Conservation (phyloP, 176 grass and related monocot species). For the Tillandsia leiboldiana region DNA sequence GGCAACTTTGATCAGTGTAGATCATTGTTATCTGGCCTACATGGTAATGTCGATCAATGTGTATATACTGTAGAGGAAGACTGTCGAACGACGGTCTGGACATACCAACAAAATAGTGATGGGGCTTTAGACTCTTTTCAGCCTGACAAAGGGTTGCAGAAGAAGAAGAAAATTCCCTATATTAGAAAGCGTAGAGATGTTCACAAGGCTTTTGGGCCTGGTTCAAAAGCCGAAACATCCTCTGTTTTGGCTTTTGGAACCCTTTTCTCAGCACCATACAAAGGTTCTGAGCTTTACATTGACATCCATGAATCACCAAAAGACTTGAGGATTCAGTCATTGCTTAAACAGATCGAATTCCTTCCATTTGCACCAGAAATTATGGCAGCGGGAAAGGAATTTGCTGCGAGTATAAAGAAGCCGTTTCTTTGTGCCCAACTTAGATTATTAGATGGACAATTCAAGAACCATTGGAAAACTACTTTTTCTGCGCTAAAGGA, state of each 20-base stretch:
- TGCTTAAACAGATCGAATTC: conserved; percentile 63
- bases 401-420: conserved; percentile 55
- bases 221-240: conserved; percentile 56
- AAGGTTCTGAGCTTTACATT: conserved; percentile 70
- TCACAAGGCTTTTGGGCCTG: conserved; percentile 62
- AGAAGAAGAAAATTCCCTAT: conserved; percentile 63
- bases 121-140: conserved; percentile 73
- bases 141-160: conserved; percentile 65
- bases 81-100: conserved; percentile 87
- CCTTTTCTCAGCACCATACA: conserved; percentile 82
- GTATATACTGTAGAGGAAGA: conserved; percentile 70
- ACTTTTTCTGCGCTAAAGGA: conserved; percentile 83
- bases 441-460: conserved; percentile 88
- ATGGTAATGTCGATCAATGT: conserved; percentile 36
- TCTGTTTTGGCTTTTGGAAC: conserved; percentile 81
- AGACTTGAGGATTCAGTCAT: conserved; percentile 34
- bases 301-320: conserved; percentile 73
- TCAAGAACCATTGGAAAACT: conserved; percentile 92
- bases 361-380: conserved; percentile 87
- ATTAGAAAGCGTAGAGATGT: conserved; percentile 67
- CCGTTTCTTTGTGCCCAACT: conserved; percentile 85
- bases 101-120: conserved; percentile 46
- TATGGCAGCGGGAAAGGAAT: conserved; percentile 60
- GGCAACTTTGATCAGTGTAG: conserved; percentile 56
- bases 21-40: conserved; percentile 57